A percentile compares a stretch with the other conserved stretches of the same genome.
Evolutionary conservation across 2,329 filamentous ascomycete genomes (phyloP).

Genomic region (Pseudodiploospora longispora): DNA sequence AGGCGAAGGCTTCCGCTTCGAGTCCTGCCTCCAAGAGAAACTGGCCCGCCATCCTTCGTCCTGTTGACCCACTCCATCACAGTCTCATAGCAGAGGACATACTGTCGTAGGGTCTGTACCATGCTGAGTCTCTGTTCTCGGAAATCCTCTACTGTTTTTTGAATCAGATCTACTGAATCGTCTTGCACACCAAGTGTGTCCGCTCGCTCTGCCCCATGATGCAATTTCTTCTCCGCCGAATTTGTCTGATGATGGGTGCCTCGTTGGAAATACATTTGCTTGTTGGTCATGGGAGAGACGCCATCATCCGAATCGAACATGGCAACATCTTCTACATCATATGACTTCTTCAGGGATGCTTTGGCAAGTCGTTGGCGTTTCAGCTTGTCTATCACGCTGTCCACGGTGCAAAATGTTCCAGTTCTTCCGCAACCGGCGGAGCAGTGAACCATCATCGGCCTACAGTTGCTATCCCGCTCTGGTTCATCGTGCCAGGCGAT

Average conservation of each 20-base stretch:
- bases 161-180: constrained; percentile 69
- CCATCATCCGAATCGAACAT: constrained; percentile 31
- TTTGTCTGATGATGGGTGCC: constrained; percentile 9
- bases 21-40: constrained; percentile 13
- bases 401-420: constrained; percentile 92
- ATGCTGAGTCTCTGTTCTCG: constrained; percentile 83
- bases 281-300: constrained; percentile 20
- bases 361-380: constrained; percentile 63
- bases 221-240: constrained; percentile 3
- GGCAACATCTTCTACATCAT: constrained; percentile 31
- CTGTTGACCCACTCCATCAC: constrained; percentile 75
- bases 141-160: constrained; percentile 86
- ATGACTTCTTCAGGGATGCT: constrained; percentile 9
- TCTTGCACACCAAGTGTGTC: constrained; percentile 61
- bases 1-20: constrained; percentile 26
- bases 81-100: constrained; percentile 93
- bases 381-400: constrained; percentile 92
- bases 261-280: constrained; percentile 15
- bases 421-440: constrained; percentile 93
- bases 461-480: constrained; percentile 39
- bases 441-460: constrained; percentile 88
- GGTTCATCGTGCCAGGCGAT: constrained; percentile 51
- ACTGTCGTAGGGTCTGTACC: constrained; percentile 91
- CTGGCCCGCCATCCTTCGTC: constrained; percentile 29
- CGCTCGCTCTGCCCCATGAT: constrained; percentile 9